Evolutionary conservation across 305 asterid species (phyloP).

Genomic region (Lippia alba): DNA sequence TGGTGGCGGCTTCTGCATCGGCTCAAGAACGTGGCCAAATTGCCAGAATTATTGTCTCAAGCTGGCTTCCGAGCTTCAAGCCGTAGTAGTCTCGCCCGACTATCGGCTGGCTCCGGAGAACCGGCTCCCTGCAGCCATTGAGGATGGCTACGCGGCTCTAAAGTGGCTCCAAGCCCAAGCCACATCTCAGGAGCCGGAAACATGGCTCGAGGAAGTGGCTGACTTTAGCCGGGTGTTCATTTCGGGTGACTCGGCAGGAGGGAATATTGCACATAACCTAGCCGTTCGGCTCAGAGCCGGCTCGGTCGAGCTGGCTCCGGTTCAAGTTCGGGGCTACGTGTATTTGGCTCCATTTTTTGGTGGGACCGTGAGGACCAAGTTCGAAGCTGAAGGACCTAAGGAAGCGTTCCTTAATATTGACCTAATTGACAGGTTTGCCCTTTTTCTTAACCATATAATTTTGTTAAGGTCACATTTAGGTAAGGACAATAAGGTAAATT

Average conservation of each 20-base stretch:
- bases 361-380: constrained; percentile 57
- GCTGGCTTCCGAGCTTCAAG: constrained; percentile 69
- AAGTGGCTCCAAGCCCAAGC: constrained; percentile 74
- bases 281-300: constrained; percentile 56
- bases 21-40: constrained; percentile 77
- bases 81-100: constrained; percentile 67
- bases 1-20: constrained; percentile 85
- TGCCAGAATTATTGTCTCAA: constrained; percentile 77
- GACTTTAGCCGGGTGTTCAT: constrained; percentile 63
- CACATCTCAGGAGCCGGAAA: constrained; percentile 49
- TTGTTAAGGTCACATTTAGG: background rate
- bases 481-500: background rate
- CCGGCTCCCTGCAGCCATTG: constrained; percentile 79
- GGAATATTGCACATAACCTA: constrained; percentile 70
- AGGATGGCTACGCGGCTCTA: constrained; percentile 64
- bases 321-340: constrained; percentile 66
- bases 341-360: constrained; percentile 73
- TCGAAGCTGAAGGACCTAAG: constrained; percentile 72
- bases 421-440: constrained; percentile 68
- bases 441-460: no score
- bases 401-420: constrained; percentile 71
- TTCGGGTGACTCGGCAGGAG: constrained; percentile 84
- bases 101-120: constrained; percentile 73
- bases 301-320: constrained; percentile 52
- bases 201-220: constrained; percentile 59